phyloP scores from a whole-genome alignment of 1,284 basidiomycete genomes.

The Pterulicium gracile region DNA sequence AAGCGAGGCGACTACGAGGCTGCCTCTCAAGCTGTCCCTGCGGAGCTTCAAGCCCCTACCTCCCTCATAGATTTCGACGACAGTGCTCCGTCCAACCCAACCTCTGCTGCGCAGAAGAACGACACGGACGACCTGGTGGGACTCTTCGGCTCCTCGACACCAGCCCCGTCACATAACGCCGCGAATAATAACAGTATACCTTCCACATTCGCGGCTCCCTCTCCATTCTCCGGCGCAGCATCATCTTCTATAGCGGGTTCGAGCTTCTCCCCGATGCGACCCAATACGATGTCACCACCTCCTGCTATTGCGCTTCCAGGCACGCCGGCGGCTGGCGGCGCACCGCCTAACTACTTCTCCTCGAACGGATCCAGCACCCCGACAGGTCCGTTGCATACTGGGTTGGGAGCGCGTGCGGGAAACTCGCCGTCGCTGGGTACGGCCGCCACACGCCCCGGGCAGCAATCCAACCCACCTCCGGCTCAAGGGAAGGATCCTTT shows the following conservation, averaged over 20 bases:
- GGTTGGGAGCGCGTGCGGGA: slow-evolving; percentile 12
- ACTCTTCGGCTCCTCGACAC: slow-evolving; percentile 32
- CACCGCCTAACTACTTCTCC: slow-evolving; percentile 21
- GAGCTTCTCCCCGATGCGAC: slow-evolving; percentile 1
- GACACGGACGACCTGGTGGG: slow-evolving; percentile 46
- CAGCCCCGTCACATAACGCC: too few relatives aligned
- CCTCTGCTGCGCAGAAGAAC: slow-evolving; percentile 11
- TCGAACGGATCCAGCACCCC: slow-evolving; percentile 10
- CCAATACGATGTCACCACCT: slow-evolving; percentile 1
- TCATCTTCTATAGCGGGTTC: slow-evolving; percentile 3
- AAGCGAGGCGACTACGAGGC: slow-evolving; percentile 77
- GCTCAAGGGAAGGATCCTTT: slow-evolving; percentile 66
- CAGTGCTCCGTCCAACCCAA: slow-evolving; percentile 14
- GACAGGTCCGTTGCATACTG: slow-evolving; percentile 7
- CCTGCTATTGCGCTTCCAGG: slow-evolving; percentile 42
- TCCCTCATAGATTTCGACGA: slow-evolving; percentile 75
- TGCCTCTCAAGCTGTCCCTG: slow-evolving; percentile 53
- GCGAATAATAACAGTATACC: slow-evolving; percentile 12
- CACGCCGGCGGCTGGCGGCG: slow-evolving; percentile 24
- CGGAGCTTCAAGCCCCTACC: slow-evolving; percentile 33
- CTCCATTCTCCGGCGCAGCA: slow-evolving; percentile 1
- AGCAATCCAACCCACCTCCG: slow-evolving; percentile 16
- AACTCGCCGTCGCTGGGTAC: too few relatives aligned
- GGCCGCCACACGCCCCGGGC: too few relatives aligned
- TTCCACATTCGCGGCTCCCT: slow-evolving; percentile 8